Percentiles rank a stretch among this genome's conserved stretches.
These are phyloP conservation scores for Claviceps fusiformis DNA, from an alignment of 2,329 filamentous ascomycete species.

Conservation along the genomic window DNA sequence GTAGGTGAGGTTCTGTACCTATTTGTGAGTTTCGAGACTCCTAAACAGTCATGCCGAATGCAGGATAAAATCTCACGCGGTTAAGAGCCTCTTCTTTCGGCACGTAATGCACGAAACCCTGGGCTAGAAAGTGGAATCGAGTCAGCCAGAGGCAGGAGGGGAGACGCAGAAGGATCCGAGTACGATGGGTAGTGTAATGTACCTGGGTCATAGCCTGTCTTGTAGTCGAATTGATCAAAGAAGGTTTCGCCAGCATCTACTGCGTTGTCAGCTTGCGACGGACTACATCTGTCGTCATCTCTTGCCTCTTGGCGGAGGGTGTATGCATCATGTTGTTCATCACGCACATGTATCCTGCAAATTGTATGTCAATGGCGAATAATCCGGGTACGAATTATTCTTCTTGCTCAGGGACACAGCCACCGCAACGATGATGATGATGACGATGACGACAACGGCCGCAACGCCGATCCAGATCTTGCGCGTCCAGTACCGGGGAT, in stretches of 20 bases:
- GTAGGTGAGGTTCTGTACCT: conserved; percentile 46
- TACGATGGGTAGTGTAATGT: conserved; percentile 6
- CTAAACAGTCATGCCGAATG: background rate
- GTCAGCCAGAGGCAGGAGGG: background rate
- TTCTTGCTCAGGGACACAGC: conserved; percentile 25
- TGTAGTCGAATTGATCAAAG: conserved; percentile 44
- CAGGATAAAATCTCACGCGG: conserved; percentile 22
- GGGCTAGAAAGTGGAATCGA: conserved; percentile 14
- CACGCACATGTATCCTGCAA: conserved; percentile 35
- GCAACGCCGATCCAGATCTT: conserved; percentile 32
- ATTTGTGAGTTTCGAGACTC: background rate
- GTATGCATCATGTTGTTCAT: background rate
- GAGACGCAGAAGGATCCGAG: background rate
- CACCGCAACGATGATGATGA: conserved; percentile 34
- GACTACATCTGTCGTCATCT: too few relatives aligned
- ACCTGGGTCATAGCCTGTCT: conserved; percentile 34
- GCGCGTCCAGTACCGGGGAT: conserved; percentile 39
- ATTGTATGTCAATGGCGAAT: conserved; percentile 31
- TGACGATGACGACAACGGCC: conserved; percentile 27
- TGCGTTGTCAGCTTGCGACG: background rate
- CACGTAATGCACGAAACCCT: conserved; percentile 42
- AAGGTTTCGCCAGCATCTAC: conserved; percentile 35
- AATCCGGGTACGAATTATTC: conserved; percentile 32
- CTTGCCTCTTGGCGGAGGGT: background rate
- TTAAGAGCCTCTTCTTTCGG: conserved; percentile 25